Conservation (phyloP, 768 basidiomycete species). For the Suillus tomentosus region DNA sequence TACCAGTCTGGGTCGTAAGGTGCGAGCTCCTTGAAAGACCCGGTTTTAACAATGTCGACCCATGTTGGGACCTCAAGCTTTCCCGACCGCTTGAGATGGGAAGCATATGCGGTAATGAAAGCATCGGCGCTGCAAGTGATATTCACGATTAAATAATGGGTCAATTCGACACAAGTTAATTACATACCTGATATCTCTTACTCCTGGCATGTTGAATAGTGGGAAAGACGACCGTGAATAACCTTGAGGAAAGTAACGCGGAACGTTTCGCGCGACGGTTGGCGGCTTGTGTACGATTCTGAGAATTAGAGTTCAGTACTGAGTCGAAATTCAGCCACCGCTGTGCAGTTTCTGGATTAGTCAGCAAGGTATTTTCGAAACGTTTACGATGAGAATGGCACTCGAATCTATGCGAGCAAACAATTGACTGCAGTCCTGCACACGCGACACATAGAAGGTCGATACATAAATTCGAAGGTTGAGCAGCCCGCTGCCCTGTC, state of each 20-base stretch:
- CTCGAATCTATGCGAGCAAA: neutral
- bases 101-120: conserved; percentile 93
- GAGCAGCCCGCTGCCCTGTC: neutral
- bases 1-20: conserved; percentile 99
- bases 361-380: conserved; percentile 29
- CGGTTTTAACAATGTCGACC: conserved; percentile 99
- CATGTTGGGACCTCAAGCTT: conserved; percentile 99
- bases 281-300: conserved; percentile 45
- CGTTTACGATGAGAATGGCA: neutral
- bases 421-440: too few relatives aligned
- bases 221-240: conserved; percentile 45
- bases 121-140: conserved; percentile 71
- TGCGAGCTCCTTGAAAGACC: conserved; percentile 95
- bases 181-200: conserved; percentile 76
- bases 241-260: conserved; percentile 49
- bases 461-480: neutral
- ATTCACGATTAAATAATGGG: conserved; percentile 23
- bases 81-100: conserved; percentile 96
- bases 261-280: conserved; percentile 50
- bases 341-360: conserved; percentile 46
- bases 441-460: neutral
- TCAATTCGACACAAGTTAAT: conserved; percentile 7
- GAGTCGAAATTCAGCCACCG: conserved; percentile 39
- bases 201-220: conserved; percentile 68
- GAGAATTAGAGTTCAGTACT: conserved; percentile 32